phyloP scores from a whole-genome alignment of 2,329 filamentous ascomycete species.

The Pleoardoris graminearum region DNA sequence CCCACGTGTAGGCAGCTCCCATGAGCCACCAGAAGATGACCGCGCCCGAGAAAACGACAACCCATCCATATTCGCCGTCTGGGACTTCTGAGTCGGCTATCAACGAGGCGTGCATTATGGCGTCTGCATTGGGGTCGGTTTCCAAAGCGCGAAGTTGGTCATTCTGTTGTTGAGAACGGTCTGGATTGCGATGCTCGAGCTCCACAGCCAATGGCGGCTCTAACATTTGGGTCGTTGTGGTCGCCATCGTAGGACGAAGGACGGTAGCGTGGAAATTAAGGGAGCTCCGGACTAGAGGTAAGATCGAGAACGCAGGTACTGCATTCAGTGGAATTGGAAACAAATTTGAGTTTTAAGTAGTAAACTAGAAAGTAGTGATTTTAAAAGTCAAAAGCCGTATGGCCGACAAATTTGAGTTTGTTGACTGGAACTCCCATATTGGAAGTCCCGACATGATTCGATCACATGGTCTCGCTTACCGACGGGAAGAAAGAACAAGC shows the following conservation, averaged over 20 bases:
- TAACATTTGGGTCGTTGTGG: neutral
- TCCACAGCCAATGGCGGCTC: neutral
- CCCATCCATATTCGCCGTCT: neutral
- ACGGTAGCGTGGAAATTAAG: neutral
- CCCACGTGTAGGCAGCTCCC: neutral
- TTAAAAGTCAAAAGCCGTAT: too few relatives aligned
- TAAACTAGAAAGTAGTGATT: too few relatives aligned
- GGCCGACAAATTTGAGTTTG: neutral
- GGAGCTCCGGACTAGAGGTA: too few relatives aligned
- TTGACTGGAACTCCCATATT: conserved; percentile 1
- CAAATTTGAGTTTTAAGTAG: too few relatives aligned
- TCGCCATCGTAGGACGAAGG: neutral
- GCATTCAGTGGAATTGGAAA: too few relatives aligned
- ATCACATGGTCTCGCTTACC: neutral
- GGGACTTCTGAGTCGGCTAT: conserved; percentile 1
- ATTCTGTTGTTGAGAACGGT: neutral
- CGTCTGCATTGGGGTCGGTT: neutral
- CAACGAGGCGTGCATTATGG: neutral
- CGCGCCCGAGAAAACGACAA: neutral
- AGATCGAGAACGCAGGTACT: too few relatives aligned
- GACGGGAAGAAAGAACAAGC: neutral
- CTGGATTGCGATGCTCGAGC: neutral
- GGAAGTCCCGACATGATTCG: too few relatives aligned
- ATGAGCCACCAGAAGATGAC: conserved; percentile 1
- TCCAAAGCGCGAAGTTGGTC: neutral